Percentiles rank a stretch among this genome's conserved stretches.
phyloP scores from a whole-genome alignment of 345 rosid genomes.

The Pistacia vera region DNA sequence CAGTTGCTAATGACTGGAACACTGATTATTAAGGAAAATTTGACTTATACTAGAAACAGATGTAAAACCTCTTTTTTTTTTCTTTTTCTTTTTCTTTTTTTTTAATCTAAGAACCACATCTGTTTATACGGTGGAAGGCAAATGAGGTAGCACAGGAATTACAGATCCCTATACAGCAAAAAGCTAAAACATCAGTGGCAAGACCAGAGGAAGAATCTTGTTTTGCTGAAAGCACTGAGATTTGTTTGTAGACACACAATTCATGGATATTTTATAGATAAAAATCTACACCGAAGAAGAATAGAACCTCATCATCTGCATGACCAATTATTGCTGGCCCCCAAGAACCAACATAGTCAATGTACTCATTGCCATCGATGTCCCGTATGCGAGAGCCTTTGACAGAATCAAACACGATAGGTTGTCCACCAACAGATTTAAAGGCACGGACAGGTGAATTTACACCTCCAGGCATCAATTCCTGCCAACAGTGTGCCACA shows the following conservation, averaged over 20 bases:
- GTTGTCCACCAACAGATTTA: conserved; percentile 96
- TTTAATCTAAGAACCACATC: neutral
- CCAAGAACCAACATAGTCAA: conserved; percentile 98
- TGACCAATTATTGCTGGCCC: conserved; percentile 98
- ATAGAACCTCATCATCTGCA: conserved; percentile 83
- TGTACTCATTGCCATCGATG: conserved; percentile 91
- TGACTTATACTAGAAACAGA: neutral
- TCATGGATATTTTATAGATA: neutral
- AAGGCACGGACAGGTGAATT: conserved; percentile 97
- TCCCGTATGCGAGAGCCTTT: conserved; percentile 97
- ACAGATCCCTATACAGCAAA: neutral
- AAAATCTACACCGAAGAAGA: conserved; percentile 3
- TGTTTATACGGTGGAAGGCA: neutral
- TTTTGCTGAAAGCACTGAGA: neutral
- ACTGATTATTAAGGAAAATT: neutral
- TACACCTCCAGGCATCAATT: conserved; percentile 97
- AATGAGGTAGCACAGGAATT: neutral
- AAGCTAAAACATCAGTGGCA: neutral
- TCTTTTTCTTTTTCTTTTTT: neutral
- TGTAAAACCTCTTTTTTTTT: neutral
- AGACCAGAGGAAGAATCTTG: neutral
- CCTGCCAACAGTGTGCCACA: conserved; percentile 39
- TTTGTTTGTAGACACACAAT: conserved; percentile 4
- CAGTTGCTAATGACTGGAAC: neutral
- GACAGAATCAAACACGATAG: conserved; percentile 81